These are phyloP conservation scores for Phyllosticta capitalensis DNA, from an alignment of 2,329 filamentous ascomycete genomes.

Conservation along the genomic window DNA sequence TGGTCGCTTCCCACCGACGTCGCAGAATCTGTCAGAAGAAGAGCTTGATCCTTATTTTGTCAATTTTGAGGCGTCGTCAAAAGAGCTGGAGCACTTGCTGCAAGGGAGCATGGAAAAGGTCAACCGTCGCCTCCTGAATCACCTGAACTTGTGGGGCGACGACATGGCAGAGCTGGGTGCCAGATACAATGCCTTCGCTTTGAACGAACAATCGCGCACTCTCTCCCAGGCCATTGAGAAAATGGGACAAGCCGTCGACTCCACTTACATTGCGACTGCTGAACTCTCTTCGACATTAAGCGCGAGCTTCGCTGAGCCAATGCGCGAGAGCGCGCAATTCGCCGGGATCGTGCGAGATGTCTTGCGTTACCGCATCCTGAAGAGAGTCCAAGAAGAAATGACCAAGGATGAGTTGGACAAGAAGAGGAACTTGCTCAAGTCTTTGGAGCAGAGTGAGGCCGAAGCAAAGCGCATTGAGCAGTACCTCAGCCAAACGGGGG, in stretches of 20 bases:
- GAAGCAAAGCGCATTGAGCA: conserved; percentile 92
- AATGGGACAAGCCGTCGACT: conserved; percentile 87
- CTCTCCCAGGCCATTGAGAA: conserved; percentile 90
- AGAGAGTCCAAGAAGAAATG: conserved; percentile 95
- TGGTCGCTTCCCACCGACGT: conserved; percentile 72
- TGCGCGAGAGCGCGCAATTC: conserved; percentile 96
- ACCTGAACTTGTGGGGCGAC: conserved; percentile 71
- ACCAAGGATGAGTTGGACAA: conserved; percentile 86
- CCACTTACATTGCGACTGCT: conserved; percentile 90
- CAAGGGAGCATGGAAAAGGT: conserved; percentile 95
- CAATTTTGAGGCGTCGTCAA: conserved; percentile 82
- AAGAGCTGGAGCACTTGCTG: conserved; percentile 79
- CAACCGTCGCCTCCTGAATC: conserved; percentile 78
- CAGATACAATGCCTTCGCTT: conserved; percentile 92
- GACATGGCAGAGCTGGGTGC: conserved; percentile 90
- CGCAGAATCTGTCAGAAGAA: conserved; percentile 68
- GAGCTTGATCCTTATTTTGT: conserved; percentile 95
- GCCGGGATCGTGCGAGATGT: conserved; percentile 87
- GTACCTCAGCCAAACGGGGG: conserved; percentile 62
- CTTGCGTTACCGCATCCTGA: conserved; percentile 79
- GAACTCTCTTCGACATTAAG: conserved; percentile 82
- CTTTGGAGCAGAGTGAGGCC: conserved; percentile 84
- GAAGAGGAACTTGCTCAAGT: conserved; percentile 72
- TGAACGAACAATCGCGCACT: conserved; percentile 82
- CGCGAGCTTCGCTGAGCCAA: conserved; percentile 90